A percentile compares a stretch with the other conserved stretches of the same genome.
phyloP scores from a whole-genome alignment of 768 basidiomycete species.

The Agaricus sinodeliciosus region DNA sequence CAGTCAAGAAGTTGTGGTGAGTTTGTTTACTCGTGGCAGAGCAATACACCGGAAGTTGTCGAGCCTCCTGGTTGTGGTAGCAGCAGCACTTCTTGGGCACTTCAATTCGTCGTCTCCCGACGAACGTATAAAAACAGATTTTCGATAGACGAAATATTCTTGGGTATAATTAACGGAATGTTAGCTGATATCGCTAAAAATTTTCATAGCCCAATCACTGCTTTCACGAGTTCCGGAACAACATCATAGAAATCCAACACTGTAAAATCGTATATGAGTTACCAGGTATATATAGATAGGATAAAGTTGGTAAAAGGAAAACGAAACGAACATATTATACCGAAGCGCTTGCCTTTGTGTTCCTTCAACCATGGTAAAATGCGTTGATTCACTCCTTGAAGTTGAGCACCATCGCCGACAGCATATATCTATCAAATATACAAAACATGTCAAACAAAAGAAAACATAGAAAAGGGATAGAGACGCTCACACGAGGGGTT shows the following conservation, averaged over 20 bases:
- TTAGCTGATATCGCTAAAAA: too few species aligned
- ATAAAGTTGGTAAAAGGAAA: not conserved
- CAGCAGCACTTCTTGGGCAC: too few species aligned
- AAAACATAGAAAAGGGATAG: too few species aligned
- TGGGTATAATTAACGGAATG: too few species aligned
- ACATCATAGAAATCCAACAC: conserved; percentile 45
- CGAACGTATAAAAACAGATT: too few species aligned
- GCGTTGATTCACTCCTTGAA: conserved; percentile 36
- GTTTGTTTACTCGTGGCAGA: too few species aligned
- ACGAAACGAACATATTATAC: conserved; percentile 35
- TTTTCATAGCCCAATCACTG: conserved; percentile 30
- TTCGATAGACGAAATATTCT: too few species aligned
- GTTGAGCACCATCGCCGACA: conserved; percentile 28
- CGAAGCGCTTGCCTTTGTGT: conserved; percentile 37
- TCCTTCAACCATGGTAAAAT: conserved; percentile 36
- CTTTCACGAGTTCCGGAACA: conserved; percentile 39
- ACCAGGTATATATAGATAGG: too few species aligned
- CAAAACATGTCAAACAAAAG: not conserved
- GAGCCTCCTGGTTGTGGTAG: too few species aligned
- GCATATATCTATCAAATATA: conserved; percentile 30
- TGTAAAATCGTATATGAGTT: conserved; percentile 11
- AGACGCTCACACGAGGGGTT: not conserved
- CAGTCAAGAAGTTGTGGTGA: too few species aligned
- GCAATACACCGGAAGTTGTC: too few species aligned
- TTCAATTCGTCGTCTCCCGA: too few species aligned